Base-by-base conservation (phyloP, 2,329 filamentous ascomycete species). In the Leptoxyphium fumago region DNA sequence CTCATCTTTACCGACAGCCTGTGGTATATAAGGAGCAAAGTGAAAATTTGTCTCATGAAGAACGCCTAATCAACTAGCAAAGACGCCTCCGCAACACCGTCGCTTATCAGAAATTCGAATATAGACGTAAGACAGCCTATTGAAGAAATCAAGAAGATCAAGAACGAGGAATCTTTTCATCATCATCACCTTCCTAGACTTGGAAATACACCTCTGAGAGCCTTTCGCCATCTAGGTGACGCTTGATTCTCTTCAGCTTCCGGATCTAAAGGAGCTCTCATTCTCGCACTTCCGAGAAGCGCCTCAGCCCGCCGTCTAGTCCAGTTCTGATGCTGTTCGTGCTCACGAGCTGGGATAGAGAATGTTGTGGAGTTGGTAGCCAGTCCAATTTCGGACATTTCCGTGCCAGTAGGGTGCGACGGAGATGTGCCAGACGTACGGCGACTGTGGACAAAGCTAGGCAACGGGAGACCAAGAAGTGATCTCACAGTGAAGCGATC, bases 301-400 rank as follows among this genome's bases (percentile, higher is more conserved):
- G 61, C 55, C n/a, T 68, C 47, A 9, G 67, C 67, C 39, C 68
- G 57, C 46, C 66, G 63, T 4, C 66, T 60, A 5, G 66, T 65
- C 66, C 67, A 69, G 46, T 70, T 66, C 28, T 38, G 43, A n/a
- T 34, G 29, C 15, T 1, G 28, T 26, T 26, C 15, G 13, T 14
- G 18, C 29, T 2, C 28, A 40, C 39, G 21, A 28, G 2, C 21
- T 42, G 26, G 44, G 40, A 9, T 36, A 36, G 32, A 13, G 11
- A 36, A 13, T 9, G 32, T 15, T 15, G 41, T 29, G 4, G 47
- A 36, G 11, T 43, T 17, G 10, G 48, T 39, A 26, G 21, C 21
- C 21, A 26, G 7, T 26, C 21, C 21, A 21, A 29, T 34, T 13
- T 26, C 10, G 28, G 38, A 39, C 32, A 21, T 14, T 43, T 18